These are phyloP conservation scores for Lactifluus volemus DNA, from an alignment of 768 basidiomycete genomes.

Conservation along the genomic window DNA sequence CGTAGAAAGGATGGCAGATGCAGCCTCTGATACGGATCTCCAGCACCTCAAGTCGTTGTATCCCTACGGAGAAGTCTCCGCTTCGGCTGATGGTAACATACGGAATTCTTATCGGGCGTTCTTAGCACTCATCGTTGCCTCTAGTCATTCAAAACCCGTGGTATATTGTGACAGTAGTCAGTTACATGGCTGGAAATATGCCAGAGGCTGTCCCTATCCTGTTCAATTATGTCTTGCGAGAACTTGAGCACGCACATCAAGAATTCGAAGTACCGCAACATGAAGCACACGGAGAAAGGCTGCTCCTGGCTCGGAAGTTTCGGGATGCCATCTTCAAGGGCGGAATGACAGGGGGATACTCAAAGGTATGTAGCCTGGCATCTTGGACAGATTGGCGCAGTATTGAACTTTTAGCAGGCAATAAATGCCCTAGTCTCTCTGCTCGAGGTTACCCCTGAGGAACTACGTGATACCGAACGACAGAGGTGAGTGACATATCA, in stretches of 20 bases:
- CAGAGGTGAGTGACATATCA: constrained; percentile 33
- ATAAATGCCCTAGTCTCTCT: constrained; percentile 51
- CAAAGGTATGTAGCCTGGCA: constrained; percentile 35
- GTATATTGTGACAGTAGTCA: constrained; percentile 49
- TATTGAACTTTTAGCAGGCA: constrained; percentile 28
- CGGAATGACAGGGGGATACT: constrained; percentile 48
- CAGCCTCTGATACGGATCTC: constrained; percentile 38
- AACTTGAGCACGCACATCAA: constrained; percentile 28
- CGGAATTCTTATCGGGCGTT: neutral
- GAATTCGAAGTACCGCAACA: constrained; percentile 18
- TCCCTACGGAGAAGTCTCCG: constrained; percentile 26
- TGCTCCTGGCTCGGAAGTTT: constrained; percentile 43
- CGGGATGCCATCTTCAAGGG: constrained; percentile 57
- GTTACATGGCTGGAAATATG: constrained; percentile 49
- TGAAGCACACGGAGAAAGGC: constrained; percentile 28
- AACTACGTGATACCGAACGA: constrained; percentile 38
- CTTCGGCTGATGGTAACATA: constrained; percentile 17
- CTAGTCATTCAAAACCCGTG: constrained; percentile 39
- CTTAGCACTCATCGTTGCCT: neutral
- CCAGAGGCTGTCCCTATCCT: constrained; percentile 51
- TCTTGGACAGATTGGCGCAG: neutral
- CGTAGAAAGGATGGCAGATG: constrained; percentile 24
- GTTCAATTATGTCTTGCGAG: constrained; percentile 40
- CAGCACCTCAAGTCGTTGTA: constrained; percentile 37
- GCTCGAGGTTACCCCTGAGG: constrained; percentile 43